A percentile compares a stretch with the other conserved stretches of the same genome.
Evolutionary conservation across 306 rosid species (phyloP).

Genomic region (Quercus glauca): DNA sequence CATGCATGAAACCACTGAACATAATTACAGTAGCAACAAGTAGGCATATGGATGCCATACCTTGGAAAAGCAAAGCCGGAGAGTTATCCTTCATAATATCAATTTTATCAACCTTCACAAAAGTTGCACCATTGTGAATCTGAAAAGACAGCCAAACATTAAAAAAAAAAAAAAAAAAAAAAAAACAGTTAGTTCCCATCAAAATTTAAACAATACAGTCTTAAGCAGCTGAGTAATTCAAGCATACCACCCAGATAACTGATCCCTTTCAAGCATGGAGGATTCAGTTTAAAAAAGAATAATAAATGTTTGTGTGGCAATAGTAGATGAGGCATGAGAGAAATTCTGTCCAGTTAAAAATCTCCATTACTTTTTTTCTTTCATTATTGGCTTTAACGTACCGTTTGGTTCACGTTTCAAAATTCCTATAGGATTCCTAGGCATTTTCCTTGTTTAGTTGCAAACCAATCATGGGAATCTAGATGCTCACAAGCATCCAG

Average conservation of each 20-base stretch:
- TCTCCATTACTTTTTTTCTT: background rate
- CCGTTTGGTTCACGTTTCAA: background rate
- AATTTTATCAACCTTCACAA: slow-evolving; percentile 75
- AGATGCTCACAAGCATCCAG: background rate
- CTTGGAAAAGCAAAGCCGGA: slow-evolving; percentile 79
- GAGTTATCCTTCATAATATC: slow-evolving; percentile 73
- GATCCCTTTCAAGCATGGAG: background rate
- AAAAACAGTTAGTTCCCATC: slow-evolving; percentile 3
- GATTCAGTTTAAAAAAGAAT: background rate
- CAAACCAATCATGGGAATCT: background rate
- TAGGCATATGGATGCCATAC: slow-evolving; percentile 35
- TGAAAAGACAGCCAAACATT: slow-evolving; percentile 25
- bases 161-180: background rate
- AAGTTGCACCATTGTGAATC: slow-evolving; percentile 88
- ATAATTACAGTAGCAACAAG: slow-evolving; percentile 7
- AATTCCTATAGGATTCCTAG: background rate
- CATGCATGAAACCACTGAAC: slow-evolving; percentile 17
- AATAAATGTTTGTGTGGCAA: background rate
- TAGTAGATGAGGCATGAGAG: background rate
- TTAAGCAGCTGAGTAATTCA: background rate
- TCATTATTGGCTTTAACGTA: background rate
- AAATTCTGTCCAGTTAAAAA: background rate
- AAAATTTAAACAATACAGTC: background rate
- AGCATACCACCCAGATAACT: background rate
- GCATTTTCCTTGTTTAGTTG: background rate